phyloP scores from a whole-genome alignment of 495 filamentous ascomycete genomes.

The Patellaria atrata region DNA sequence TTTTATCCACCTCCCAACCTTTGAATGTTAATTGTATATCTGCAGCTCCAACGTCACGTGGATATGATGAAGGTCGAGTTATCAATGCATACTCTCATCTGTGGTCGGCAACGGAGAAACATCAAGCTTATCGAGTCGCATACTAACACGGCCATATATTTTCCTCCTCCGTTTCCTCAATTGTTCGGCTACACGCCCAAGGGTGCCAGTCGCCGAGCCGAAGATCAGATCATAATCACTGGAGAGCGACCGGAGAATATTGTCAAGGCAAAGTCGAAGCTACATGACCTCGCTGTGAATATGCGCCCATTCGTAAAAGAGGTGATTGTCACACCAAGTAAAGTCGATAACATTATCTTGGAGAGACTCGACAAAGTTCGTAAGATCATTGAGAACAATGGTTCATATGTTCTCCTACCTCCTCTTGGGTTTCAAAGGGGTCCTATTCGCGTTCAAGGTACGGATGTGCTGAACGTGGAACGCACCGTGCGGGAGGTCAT shows the following conservation, averaged over 20 bases:
- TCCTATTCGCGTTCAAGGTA: constrained; percentile 75
- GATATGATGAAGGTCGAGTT: constrained; percentile 72
- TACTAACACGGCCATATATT: constrained; percentile 92
- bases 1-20: constrained; percentile 4
- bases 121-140: constrained; percentile 92
- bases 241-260: constrained; percentile 71
- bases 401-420: constrained; percentile 83
- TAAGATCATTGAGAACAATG: constrained; percentile 94
- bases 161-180: constrained; percentile 81
- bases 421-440: constrained; percentile 65
- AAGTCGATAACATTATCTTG: constrained; percentile 86
- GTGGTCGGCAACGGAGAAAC: constrained; percentile 84
- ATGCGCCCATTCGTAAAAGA: constrained; percentile 86
- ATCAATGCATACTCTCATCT: constrained; percentile 76
- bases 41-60: constrained; percentile 73
- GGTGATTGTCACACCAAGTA: constrained; percentile 66
- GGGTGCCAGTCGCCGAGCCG: constrained; percentile 60
- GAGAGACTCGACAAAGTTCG: constrained; percentile 87
- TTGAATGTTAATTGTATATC: constrained; percentile 24
- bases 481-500: constrained; percentile 89
- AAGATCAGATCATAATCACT: constrained; percentile 86
- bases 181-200: constrained; percentile 79
- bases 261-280: constrained; percentile 68
- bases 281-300: constrained; percentile 61
- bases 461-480: constrained; percentile 84